Base-by-base conservation (phyloP, 139 green algal genomes). In the Chlamydomonas applanata region DNA sequence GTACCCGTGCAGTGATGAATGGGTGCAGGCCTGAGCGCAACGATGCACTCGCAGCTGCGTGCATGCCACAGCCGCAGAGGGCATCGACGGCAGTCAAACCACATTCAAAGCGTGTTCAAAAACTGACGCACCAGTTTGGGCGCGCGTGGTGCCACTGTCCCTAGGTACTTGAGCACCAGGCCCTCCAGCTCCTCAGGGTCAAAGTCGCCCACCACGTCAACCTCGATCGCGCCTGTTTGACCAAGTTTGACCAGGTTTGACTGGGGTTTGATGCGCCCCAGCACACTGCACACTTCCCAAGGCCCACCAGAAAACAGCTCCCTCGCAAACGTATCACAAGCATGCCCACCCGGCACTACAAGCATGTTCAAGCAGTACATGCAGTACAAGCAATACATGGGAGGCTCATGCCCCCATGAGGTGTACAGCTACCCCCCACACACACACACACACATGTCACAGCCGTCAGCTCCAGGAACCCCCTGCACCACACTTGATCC, bases 121-220 rank as follows among this genome's bases (percentile, higher is more conserved):
- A 49, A 49, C 40, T 49, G 40, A 49, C 59, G 30, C 63, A 52
- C 63, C 63, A 52, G 29, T 3, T 53, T 4, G 69, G 2, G 59
- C 11, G 59, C n/a, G n/a, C n/a, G n/a, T n/a, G 76, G 53, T 13
- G 45, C 9, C 52, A 92, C 71, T 24, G 85, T 93, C 75, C 91
- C 92, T 45, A 97, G 61, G 82, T 91, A 95, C 27, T 71, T 74
- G 40, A 95, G 85, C 49, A 90, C 29, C 68, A 86, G 74, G 11
- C 75, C 30, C 57, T 97, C 89, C 30, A 97, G 69, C 80, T 94
- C 90, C 24, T 82, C 83, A 19, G 80, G 53, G 49, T 97, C 91
- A 74, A 98, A 92, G 85, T 99, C 96, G 14, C 96, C 96, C 44
- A 97, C 95, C 4, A 99, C 75, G 74, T 82, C 93, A 22, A 97